Evolutionary conservation across 768 basidiomycete genomes (phyloP).

Genomic region (Panaeolus papilionaceus): DNA sequence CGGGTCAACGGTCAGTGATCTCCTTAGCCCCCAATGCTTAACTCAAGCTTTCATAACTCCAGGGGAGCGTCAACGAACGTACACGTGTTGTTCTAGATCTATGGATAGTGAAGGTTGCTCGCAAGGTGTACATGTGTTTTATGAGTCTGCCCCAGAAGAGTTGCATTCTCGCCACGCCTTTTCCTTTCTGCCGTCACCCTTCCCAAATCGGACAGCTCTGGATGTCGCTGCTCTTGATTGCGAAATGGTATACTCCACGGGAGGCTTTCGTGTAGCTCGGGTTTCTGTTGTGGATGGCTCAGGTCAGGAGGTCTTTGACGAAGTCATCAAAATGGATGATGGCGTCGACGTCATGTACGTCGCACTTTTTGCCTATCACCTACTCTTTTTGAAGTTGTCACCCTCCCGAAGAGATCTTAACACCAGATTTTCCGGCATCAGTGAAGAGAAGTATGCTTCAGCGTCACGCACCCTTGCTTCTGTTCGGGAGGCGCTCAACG

Average conservation of each 20-base stretch:
- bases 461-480: constrained; percentile 73
- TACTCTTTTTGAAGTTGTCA: constrained; percentile 16
- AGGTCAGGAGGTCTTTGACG: constrained; percentile 81
- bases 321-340: constrained; percentile 81
- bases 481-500: constrained; percentile 71
- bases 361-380: constrained; percentile 12
- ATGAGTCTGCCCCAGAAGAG: constrained; percentile 67
- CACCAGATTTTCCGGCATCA: constrained; percentile 89
- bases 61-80: constrained; percentile 76
- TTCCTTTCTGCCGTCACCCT: constrained; percentile 47
- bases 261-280: constrained; percentile 89
- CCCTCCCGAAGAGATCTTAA: constrained; percentile 75
- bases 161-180: constrained; percentile 83
- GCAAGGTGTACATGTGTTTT: constrained; percentile 89
- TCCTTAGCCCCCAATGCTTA: not conserved
- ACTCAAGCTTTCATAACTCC: constrained; percentile 17
- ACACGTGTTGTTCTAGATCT: constrained; percentile 79
- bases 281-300: constrained; percentile 86
- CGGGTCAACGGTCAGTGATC: constrained; percentile 65
- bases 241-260: constrained; percentile 96
- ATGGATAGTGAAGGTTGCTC: constrained; percentile 73
- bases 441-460: constrained; percentile 55
- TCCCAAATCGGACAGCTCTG: constrained; percentile 42
- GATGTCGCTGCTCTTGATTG: constrained; percentile 93
- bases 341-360: constrained; percentile 79